Percentiles rank a stretch among this genome's conserved stretches.
phyloP scores from a whole-genome alignment of 257 asterid genomes.

The Nicotiana paniculata region DNA sequence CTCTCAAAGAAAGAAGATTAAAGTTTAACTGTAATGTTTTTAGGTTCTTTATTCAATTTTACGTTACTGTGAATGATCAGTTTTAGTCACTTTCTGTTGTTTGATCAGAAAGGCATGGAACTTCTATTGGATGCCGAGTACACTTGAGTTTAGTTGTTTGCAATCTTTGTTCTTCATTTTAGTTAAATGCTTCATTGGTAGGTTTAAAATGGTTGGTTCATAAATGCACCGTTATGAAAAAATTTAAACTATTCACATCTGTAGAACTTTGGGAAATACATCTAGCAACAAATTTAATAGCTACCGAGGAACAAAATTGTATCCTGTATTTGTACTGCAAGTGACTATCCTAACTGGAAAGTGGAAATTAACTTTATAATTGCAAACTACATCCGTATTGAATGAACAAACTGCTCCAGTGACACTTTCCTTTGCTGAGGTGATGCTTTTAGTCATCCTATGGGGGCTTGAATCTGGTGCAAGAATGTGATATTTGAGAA shows the following conservation, averaged over 20 bases:
- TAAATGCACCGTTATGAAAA: slow-evolving; percentile 4
- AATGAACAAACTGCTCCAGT: not conserved
- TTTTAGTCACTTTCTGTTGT: not conserved
- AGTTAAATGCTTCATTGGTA: not conserved
- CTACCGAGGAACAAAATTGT: slow-evolving; percentile 29
- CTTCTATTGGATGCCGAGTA: not conserved
- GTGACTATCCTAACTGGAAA: slow-evolving; percentile 16
- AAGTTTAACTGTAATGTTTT: slow-evolving; percentile 21
- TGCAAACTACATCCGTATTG: slow-evolving; percentile 2
- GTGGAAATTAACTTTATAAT: slow-evolving; percentile 21
- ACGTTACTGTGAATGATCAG: not conserved
- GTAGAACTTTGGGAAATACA: slow-evolving; percentile 30
- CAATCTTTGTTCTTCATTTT: not conserved
- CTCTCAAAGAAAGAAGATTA: slow-evolving; percentile 25
- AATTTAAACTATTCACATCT: slow-evolving; percentile 43
- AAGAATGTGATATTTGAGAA: slow-evolving; percentile 30
- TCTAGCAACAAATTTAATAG: slow-evolving; percentile 14
- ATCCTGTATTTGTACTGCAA: slow-evolving; percentile 16
- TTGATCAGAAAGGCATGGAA: slow-evolving; percentile 6
- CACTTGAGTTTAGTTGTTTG: not conserved
- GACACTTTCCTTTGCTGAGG: not conserved
- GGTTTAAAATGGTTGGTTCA: not conserved
- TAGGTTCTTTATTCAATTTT: slow-evolving; percentile 2
- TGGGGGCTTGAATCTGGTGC: slow-evolving; percentile 45
- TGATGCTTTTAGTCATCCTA: slow-evolving; percentile 19